Percentiles rank a stretch among this genome's conserved stretches.
Conservation (phyloP, 768 basidiomycete genomes). For the Boletus rubroflammeus region DNA sequence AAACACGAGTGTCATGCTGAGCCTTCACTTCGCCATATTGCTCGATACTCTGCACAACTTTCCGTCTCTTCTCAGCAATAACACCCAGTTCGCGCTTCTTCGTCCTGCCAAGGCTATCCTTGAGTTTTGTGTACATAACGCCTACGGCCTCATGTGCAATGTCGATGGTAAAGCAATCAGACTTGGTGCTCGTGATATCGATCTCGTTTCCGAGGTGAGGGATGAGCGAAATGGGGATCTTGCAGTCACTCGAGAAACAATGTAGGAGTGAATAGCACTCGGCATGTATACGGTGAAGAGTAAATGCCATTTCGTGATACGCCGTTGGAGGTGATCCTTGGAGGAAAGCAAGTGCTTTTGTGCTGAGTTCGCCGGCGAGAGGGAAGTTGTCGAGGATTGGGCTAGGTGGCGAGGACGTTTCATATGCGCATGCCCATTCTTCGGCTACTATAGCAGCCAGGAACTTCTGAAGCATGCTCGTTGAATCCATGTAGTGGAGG, state of each 20-base stretch:
- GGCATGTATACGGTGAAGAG: constrained; percentile 71
- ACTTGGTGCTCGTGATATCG: constrained; percentile 63
- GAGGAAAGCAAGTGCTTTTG: constrained; percentile 67
- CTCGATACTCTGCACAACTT: constrained; percentile 67
- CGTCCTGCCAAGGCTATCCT: constrained; percentile 67
- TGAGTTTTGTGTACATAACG: constrained; percentile 67
- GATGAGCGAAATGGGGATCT: constrained; percentile 74
- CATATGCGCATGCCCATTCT: constrained; percentile 80
- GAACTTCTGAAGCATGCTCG: constrained; percentile 89
- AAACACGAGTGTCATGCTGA: constrained; percentile 83
- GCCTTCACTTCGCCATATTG: constrained; percentile 79
- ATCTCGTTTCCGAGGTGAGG: constrained; percentile 76
- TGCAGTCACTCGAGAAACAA: constrained; percentile 83
- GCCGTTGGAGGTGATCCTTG: constrained; percentile 71
- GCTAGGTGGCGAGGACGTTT: constrained; percentile 29
- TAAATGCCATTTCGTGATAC: constrained; percentile 88
- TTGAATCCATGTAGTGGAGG: constrained; percentile 75
- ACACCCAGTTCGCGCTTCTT: constrained; percentile 72
- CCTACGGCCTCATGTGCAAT: constrained; percentile 72
- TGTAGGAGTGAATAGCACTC: constrained; percentile 81
- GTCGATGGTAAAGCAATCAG: constrained; percentile 73
- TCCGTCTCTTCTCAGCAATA: constrained; percentile 72
- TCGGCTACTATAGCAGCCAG: constrained; percentile 82
- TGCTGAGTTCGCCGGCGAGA: constrained; percentile 64
- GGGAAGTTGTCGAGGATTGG: constrained; percentile 53